A percentile compares a stretch with the other conserved stretches of the same genome.
Evolutionary conservation across 108 stramenopile genomes (phyloP).

Genomic region (Cyclotella choctawhatcheeana): DNA sequence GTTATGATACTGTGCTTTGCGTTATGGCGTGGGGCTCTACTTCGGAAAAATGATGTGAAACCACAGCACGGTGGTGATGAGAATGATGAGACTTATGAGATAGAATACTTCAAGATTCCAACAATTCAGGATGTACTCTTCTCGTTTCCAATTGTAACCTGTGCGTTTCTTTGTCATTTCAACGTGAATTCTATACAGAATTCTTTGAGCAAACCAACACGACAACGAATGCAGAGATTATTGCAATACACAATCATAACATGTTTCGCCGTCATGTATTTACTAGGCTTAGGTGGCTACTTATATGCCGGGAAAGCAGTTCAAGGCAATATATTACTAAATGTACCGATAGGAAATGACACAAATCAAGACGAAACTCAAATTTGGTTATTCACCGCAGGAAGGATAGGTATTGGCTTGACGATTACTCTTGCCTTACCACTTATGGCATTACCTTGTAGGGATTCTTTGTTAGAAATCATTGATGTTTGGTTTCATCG

Average conservation of each 20-base stretch:
- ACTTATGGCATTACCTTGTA: constrained; percentile 79
- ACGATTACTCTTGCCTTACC: constrained; percentile 70
- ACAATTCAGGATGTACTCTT: constrained; percentile 49
- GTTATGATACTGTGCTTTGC: constrained; percentile 64
- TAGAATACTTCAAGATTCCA: constrained; percentile 45
- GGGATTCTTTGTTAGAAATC: constrained; percentile 61
- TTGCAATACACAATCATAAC: constrained; percentile 47
- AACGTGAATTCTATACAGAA: constrained; percentile 78
- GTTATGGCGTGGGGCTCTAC: constrained; percentile 37
- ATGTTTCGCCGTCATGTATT: constrained; percentile 56
- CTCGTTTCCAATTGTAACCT: constrained; percentile 80
- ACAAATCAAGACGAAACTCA: constrained; percentile 19
- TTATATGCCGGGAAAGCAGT: constrained; percentile 55
- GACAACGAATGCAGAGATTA: constrained; percentile 51
- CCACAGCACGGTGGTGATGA: constrained; percentile 1
- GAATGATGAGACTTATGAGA: constrained; percentile 8
- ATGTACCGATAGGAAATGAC: constrained; percentile 36
- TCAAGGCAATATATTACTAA: constrained; percentile 72
- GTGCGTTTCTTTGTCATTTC: constrained; percentile 76
- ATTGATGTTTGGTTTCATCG: constrained; percentile 46
- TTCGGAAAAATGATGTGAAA: not conserved
- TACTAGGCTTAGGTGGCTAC: constrained; percentile 71
- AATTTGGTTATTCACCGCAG: constrained; percentile 58
- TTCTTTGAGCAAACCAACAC: constrained; percentile 59
- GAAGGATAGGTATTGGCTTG: constrained; percentile 71